Base-by-base conservation (phyloP, 176 grass and related monocot species). In the Ensete glaucum region DNA sequence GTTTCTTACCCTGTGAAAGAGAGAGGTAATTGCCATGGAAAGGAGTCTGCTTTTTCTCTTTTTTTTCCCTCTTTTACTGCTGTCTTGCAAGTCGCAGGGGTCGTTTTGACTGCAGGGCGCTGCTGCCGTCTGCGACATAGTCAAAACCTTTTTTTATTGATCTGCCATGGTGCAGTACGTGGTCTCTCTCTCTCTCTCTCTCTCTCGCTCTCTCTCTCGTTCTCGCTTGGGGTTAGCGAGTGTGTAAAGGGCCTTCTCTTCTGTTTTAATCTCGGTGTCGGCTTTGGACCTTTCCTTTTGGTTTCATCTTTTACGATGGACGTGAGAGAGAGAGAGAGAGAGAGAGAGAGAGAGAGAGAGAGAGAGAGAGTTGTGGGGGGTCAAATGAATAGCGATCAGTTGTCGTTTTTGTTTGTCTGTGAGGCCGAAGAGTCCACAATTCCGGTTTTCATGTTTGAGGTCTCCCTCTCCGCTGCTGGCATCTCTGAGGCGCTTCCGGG, bases 371-470 rank as follows among this genome's bases (percentile, higher is more conserved):
- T 12, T 22, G 25, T 34, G 1, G 13, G 64, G 64, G 25, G 64
- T 67, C 64, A 16, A 34, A 67, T 67, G 64, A 29, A 67, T 16
- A 67, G 21, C 14, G 64, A 67, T 22, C n/a, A 12, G n/a, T 34
- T 67, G 64, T 67, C 34, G n/a, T 43, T 67, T 34, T 67, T 67
- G 26, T 67, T 67, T 26, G 34, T 67, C 25, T 67, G 26, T 67
- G 64, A 67, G n/a, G 64, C 25, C 64, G 64, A 25, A 67, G 64
- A 67, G 64, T 67, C 64, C 64, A 67, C 24, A 67, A 5, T 67
- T 67, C 14, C 64, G 26, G 64, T 34, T 34, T 67, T 67, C 34
- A 13, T 67, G 14, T 13, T 67, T 34, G 64, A 22, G 63, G n/a
- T 26, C 63, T 26, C 26, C 63, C 63, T 3, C 24, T 65, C 63